Base-by-base conservation (phyloP, 2,329 filamentous ascomycete genomes). In the Knufia fluminis region DNA sequence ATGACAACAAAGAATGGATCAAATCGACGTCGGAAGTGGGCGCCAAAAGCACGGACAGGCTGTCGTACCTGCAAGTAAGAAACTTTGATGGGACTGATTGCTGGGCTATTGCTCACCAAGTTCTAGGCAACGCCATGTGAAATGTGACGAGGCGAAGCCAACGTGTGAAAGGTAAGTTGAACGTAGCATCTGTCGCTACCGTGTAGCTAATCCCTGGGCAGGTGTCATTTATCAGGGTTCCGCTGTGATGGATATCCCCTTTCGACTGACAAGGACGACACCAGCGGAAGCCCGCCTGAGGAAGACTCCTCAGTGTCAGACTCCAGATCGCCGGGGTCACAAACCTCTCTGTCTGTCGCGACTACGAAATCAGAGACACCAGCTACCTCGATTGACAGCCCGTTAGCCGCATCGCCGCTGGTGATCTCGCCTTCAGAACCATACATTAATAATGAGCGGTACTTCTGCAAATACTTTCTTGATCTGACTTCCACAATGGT, bases 21-120 rank as follows among this genome's bases (percentile, higher is more conserved):
- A 19, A 48, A 48, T 23, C 45, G 45, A 16, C 45, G 33, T 23
- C 33, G 45, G 10, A 48, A 39, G 22, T 48, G 45, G 45, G 45
- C 45, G 28, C 45, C 45, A 3, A 48, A 48, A 28, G 45, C 45
- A 40, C 33, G 45, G 23, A 48, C 45, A 26, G 45, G 45, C 16
- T 48, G 45, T 22, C 33, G 22, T 10, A 48, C 45, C 19, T 48
- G 45, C 35, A 48, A 48, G 43, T 46, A 42, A 26, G 40, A 26
- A n/a, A n/a, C 22, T 43, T 12, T 26, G 19, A 43, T n/a, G 4
- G 8, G 8, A 10, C 22, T 23, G 22, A 26, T 12, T 22, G 23
- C 14, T 14, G 12, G 4, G 4, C 17, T 20, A 16, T 24, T 33
- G 19, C 28, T 46, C 10, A 35, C 43, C 20, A 23, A 23, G 23